phyloP scores from a whole-genome alignment of 208 protist genomes.

The Naegleria lovaniensis region DNA sequence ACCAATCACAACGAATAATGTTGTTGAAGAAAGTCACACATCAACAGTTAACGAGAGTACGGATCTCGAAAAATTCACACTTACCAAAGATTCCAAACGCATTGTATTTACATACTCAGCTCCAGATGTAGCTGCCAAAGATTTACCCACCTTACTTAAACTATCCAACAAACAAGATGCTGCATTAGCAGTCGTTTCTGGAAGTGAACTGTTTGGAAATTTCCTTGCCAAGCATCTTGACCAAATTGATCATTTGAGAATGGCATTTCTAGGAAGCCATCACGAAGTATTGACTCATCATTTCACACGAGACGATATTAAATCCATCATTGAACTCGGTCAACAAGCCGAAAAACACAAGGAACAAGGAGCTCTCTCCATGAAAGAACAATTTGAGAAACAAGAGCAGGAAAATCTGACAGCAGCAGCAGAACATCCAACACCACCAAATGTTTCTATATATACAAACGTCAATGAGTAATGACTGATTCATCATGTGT shows the following conservation, averaged over 20 bases:
- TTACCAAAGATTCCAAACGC: neutral
- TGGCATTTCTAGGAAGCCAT: neutral
- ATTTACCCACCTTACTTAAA: neutral
- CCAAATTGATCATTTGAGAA: neutral
- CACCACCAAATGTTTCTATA: neutral
- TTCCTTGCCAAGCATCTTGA: neutral
- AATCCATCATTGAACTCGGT: neutral
- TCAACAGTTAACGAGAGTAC: neutral
- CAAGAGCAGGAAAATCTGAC: neutral
- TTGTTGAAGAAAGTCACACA: no score
- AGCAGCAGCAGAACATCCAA: neutral
- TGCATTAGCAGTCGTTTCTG: neutral
- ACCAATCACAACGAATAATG: neutral
- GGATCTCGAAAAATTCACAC: neutral
- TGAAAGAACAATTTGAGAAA: neutral
- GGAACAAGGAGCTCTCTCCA: neutral
- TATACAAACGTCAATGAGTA: neutral
- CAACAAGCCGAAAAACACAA: neutral
- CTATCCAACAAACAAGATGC: neutral
- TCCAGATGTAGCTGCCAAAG: neutral
- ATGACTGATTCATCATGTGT: neutral
- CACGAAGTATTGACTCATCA: neutral
- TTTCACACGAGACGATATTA: neutral
- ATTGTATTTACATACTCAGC: neutral
- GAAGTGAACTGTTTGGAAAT: neutral